Base-by-base conservation (phyloP, 2,329 filamentous ascomycete species). In the Penicillium oxalicum region DNA sequence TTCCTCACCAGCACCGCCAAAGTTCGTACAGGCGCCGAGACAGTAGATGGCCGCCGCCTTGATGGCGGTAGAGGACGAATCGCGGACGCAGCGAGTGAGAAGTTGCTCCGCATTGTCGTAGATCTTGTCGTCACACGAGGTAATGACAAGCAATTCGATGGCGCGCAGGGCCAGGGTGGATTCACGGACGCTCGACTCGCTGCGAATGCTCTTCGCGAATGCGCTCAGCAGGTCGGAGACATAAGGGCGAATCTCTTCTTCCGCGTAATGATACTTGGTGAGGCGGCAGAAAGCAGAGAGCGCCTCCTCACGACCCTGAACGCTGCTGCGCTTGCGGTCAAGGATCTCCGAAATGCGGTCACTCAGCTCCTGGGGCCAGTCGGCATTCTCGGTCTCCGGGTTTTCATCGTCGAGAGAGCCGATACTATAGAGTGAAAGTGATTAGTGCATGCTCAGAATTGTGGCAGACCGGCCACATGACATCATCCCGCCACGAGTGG, bases 311-410 rank as follows among this genome's bases (percentile, higher is more conserved):
- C 89, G 81, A 24, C 82, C 81, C 53, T 87, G 80, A 25, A 78
- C 80, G 56, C 83, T 89, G 68, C 84, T 88, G 56, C 85, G 82
- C 75, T 94, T 95, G 60, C 87, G 83, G 58, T 87, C 82, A 47
- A 85, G 76, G 27, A 95, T 79, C 57, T 87, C 82, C 41, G 84
- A 77, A 53, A 94, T 82, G 49, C 84, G 80, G 53, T 83, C 78
- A 27, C 77, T 74, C 32, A 91, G 70, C 48, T 81, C 77, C 12
- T 79, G 71, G 40, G 82, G 78, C 79, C 86, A 87, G 18, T 73
- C 73, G 26, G 77, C 76, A 42, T 75, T 70, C 9, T 77, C 73
- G 7, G 78, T 76, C 45, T 81, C 79, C n/a, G 75, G 75, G 38
- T 71, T 71, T 39, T 76, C 72, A 33, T 83, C 83, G 56, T 88